Evolutionary conservation across 805 yeast species (phyloP).

Genomic region (Lachancea nothofagi): DNA sequence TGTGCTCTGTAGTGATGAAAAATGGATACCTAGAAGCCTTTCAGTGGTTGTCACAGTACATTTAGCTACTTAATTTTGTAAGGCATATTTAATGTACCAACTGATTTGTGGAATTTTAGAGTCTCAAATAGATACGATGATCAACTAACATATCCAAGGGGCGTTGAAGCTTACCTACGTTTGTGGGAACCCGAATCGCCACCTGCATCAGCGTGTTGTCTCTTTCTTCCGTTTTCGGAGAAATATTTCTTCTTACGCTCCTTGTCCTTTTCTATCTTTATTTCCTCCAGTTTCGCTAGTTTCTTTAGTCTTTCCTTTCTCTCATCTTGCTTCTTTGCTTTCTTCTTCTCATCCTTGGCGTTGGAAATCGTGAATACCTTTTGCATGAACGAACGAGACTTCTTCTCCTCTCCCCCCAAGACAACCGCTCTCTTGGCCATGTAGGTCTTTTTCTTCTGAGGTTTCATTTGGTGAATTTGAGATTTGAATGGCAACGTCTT

Average conservation of each 20-base stretch:
- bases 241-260: conserved; percentile 87
- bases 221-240: conserved; percentile 61
- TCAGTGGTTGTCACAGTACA: conserved; percentile 96
- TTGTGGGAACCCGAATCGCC: conserved; percentile 28
- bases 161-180: conserved; percentile 12
- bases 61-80: conserved; percentile 36
- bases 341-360: conserved; percentile 76
- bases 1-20: conserved; percentile 98
- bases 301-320: conserved; percentile 70
- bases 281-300: conserved; percentile 67
- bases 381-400: conserved; percentile 82
- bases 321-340: conserved; percentile 66
- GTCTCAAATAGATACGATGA: neutral
- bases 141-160: neutral
- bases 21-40: conserved; percentile 98
- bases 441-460: conserved; percentile 78
- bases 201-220: conserved; percentile 34
- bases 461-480: conserved; percentile 82
- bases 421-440: conserved; percentile 90
- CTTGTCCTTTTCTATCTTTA: conserved; percentile 65
- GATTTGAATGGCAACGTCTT: conserved; percentile 84
- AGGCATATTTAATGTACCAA: neutral
- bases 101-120: neutral
- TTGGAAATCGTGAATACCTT: conserved; percentile 79
- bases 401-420: conserved; percentile 86